These are phyloP conservation scores for Rhizopogon vinicolor DNA, from an alignment of 768 basidiomycete species.

Conservation along the genomic window DNA sequence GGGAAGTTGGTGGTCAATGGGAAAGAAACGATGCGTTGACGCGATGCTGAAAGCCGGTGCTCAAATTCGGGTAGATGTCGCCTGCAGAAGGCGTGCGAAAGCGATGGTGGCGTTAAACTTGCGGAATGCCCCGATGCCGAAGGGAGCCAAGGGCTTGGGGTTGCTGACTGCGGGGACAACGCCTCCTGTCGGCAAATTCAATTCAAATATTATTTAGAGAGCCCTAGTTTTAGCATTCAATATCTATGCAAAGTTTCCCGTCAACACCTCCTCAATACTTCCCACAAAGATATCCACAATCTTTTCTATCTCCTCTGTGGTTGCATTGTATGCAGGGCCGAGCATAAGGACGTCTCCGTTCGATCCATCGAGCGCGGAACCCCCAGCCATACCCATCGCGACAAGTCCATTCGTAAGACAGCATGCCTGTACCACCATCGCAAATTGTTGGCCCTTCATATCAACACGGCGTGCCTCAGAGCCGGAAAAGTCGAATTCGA, in stretches of 20 bases:
- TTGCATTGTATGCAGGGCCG: conserved; percentile 79
- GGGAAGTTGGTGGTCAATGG: conserved; percentile 19
- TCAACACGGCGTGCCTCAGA: conserved; percentile 38
- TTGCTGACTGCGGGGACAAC: background rate
- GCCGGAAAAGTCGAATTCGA: conserved; percentile 72
- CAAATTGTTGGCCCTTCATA: conserved; percentile 54
- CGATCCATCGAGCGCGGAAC: conserved; percentile 62
- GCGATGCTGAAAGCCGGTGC: conserved; percentile 11
- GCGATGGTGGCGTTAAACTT: conserved; percentile 1
- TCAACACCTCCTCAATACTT: conserved; percentile 62
- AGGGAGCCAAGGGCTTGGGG: background rate
- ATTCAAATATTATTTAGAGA: too few species aligned
- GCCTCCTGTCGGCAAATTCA: background rate
- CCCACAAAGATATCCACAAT: conserved; percentile 64
- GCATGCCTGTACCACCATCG: conserved; percentile 64
- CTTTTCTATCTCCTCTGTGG: conserved; percentile 58
- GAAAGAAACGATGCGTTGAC: conserved; percentile 15
- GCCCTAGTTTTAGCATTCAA: background rate
- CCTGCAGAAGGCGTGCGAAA: conserved; percentile 29
- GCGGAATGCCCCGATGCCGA: conserved; percentile 2
- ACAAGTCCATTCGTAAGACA: conserved; percentile 64
- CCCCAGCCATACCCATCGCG: conserved; percentile 71
- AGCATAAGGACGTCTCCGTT: conserved; percentile 72
- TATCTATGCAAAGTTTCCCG: conserved; percentile 24
- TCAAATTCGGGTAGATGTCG: conserved; percentile 9